Percentiles rank a stretch among this genome's conserved stretches.
These are phyloP conservation scores for Cucurbita pepo DNA, from an alignment of 306 rosid genomes.

Conservation along the genomic window DNA sequence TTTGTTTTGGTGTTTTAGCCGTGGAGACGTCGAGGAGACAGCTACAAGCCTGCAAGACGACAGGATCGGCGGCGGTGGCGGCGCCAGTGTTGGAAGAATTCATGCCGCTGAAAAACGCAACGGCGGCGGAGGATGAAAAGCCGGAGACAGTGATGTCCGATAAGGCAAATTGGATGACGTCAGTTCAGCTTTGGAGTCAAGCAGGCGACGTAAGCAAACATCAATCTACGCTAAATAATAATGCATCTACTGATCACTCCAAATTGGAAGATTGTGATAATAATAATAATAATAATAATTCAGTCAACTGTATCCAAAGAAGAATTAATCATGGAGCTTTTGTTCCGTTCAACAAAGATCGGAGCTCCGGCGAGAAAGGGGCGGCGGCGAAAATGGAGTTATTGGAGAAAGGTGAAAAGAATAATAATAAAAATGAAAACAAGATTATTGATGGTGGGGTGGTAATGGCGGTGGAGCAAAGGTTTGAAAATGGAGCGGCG, in stretches of 20 bases:
- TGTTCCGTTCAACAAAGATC: conserved; percentile 72
- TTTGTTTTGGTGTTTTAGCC: conserved; percentile 13
- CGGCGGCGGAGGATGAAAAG: conserved; percentile 36
- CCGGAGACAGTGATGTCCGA: conserved; percentile 34
- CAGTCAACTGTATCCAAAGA: neutral
- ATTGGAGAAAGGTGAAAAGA: neutral
- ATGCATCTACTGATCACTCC: neutral
- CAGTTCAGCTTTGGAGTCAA: conserved; percentile 96
- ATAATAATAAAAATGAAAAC: neutral
- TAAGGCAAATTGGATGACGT: conserved; percentile 95
- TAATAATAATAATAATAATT: conserved; percentile 36
- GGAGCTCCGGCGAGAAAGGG: conserved; percentile 14
- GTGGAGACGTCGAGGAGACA: conserved; percentile 80
- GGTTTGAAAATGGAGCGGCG: neutral
- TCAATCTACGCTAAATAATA: conserved; percentile 3
- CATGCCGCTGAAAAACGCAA: conserved; percentile 62
- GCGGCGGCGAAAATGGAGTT: neutral
- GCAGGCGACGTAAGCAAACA: conserved; percentile 35
- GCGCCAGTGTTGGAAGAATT: conserved; percentile 73
- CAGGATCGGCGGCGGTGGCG: conserved; percentile 16
- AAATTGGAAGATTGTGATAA: conserved; percentile 21
- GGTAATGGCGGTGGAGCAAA: neutral
- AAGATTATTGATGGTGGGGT: neutral
- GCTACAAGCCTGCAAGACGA: conserved; percentile 42
- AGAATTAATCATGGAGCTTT: conserved; percentile 56